Conservation (phyloP, 2,329 filamentous ascomycete genomes). For the Fusarium miscanthi region DNA sequence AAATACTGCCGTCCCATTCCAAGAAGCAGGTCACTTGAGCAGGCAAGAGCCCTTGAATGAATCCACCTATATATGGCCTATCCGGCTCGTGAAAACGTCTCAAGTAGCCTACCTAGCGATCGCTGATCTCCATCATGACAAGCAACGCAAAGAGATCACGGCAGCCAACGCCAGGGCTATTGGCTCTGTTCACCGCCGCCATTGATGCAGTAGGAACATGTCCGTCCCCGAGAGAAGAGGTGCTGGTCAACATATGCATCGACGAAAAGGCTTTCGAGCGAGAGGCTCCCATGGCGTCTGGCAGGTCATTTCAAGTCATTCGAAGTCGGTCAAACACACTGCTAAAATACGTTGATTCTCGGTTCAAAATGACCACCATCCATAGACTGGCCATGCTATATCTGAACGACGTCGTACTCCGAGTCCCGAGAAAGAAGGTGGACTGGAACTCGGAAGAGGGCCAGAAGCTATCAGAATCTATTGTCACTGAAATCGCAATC, state of each 20-base stretch:
- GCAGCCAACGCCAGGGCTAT: background rate
- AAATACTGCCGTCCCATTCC: background rate
- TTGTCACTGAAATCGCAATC: background rate
- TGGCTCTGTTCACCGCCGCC: background rate
- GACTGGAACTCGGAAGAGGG: rapidly evolving
- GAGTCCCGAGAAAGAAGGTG: rapidly evolving
- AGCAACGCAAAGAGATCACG: rapidly evolving
- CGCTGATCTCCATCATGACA: background rate
- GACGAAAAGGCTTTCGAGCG: background rate
- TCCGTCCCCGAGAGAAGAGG: background rate
- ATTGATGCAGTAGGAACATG: background rate
- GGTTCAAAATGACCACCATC: background rate
- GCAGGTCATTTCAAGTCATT: background rate
- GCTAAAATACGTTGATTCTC: background rate
- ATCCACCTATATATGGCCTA: background rate
- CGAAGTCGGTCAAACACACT: background rate
- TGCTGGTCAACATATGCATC: background rate
- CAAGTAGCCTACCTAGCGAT: background rate
- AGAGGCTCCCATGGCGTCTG: background rate
- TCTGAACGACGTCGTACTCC: background rate
- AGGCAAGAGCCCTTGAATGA: background rate
- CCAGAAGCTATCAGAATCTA: background rate
- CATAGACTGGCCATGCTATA: background rate
- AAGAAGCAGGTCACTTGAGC: background rate
- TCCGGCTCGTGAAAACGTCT: background rate